These are phyloP conservation scores for Torrubiella hemipterigena DNA, from an alignment of 2,329 filamentous ascomycete genomes.

Conservation along the genomic window DNA sequence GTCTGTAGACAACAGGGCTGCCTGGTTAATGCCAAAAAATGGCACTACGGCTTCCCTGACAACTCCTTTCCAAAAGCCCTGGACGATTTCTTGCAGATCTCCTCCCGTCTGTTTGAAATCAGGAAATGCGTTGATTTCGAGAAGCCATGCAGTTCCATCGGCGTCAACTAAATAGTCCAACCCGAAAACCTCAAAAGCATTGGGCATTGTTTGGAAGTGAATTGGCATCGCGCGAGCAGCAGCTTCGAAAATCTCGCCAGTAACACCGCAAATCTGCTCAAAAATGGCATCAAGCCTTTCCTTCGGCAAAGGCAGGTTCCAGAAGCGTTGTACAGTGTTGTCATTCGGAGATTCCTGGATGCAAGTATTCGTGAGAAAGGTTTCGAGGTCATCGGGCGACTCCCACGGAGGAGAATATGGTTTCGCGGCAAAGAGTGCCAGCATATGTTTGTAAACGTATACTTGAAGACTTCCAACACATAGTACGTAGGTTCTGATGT, in stretches of 20 bases:
- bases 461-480: constrained; percentile 67
- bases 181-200: constrained; percentile 87
- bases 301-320: constrained; percentile 42
- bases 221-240: constrained; percentile 73
- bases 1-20: constrained; percentile 10
- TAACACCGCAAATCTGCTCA: constrained; percentile 59
- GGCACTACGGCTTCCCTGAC: constrained; percentile 52
- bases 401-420: constrained; percentile 57
- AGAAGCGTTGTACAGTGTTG: constrained; percentile 64
- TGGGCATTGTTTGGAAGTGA: constrained; percentile 82
- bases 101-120: constrained; percentile 93
- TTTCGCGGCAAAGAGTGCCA: constrained; percentile 77
- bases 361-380: constrained; percentile 92
- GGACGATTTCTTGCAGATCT: constrained; percentile 59
- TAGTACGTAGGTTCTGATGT: constrained; percentile 85
- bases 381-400: constrained; percentile 41
- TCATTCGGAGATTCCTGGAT: constrained; percentile 54
- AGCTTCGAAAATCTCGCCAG: constrained; percentile 73
- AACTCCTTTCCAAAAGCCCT: constrained; percentile 64
- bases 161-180: constrained; percentile 78
- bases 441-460: constrained; percentile 82
- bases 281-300: constrained; percentile 53
- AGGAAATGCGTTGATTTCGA: constrained; percentile 93
- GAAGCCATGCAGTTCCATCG: constrained; percentile 53
- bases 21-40: constrained; percentile 44